phyloP scores from a whole-genome alignment of 805 yeast genomes.

The Spathaspora arborariae region DNA sequence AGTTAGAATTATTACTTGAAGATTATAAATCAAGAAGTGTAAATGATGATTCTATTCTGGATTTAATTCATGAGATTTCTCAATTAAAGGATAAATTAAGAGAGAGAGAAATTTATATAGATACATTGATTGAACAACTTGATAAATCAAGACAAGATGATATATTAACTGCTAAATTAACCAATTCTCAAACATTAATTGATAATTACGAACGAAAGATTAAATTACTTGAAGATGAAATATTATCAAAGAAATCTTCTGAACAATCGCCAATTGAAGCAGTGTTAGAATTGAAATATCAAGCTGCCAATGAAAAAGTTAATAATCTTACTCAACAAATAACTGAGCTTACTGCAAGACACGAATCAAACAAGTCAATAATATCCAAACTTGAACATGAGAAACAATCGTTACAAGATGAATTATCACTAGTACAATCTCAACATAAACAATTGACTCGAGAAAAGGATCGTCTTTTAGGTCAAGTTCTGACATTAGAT shows the following conservation, averaged over 20 bases:
- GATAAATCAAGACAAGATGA: constrained; percentile 5
- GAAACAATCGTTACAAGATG: constrained; percentile 2
- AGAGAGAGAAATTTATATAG: constrained; percentile 5
- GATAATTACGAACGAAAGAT: constrained; percentile 1
- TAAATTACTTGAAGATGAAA: constrained; percentile 1
- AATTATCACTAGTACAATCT: constrained; percentile 23
- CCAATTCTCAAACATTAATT: background rate
- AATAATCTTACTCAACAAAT: background rate
- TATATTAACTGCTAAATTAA: constrained; percentile 17
- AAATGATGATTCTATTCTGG: background rate
- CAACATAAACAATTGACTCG: constrained; percentile 6
- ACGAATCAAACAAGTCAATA: background rate
- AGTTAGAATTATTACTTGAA: background rate
- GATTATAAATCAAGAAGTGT: background rate
- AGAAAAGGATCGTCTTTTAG: constrained; percentile 11
- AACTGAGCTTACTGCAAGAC: background rate
- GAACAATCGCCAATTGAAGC: constrained; percentile 2
- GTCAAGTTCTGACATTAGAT: constrained; percentile 18
- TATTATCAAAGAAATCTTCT: background rate
- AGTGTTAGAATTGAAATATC: constrained; percentile 6
- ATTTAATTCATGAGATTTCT: background rate
- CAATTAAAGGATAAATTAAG: constrained; percentile 1
- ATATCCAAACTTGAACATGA: constrained; percentile 1
- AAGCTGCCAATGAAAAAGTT: constrained; percentile 2
- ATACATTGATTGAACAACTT: constrained; percentile 1